These are phyloP conservation scores for Podila clonocystis DNA, from an alignment of 192 early-diverging fungal species.

Conservation along the genomic window DNA sequence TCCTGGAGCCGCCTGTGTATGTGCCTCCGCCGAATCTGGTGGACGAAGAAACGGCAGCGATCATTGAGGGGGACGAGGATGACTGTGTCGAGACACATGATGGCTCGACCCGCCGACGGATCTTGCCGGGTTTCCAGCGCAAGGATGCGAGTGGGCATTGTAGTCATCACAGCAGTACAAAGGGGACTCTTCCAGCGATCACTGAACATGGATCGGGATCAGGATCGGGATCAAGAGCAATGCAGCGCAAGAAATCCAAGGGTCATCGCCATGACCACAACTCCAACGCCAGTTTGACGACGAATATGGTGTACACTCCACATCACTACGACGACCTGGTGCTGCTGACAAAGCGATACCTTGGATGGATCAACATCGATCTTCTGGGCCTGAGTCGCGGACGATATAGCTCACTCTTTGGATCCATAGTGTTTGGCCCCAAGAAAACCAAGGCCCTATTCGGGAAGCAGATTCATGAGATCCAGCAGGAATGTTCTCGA, in stretches of 20 bases:
- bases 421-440: constrained; percentile 29
- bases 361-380: constrained; percentile 65
- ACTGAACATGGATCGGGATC: background rate
- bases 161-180: too few relatives aligned
- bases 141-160: too few relatives aligned
- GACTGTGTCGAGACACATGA: background rate
- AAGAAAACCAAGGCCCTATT: constrained; percentile 28
- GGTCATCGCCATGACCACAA: background rate
- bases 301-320: constrained; percentile 58
- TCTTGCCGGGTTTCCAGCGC: background rate
- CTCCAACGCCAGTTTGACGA: background rate
- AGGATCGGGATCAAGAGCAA: background rate
- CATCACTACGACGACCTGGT: constrained; percentile 70
- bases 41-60: background rate
- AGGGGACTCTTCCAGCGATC: background rate
- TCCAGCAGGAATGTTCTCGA: constrained; percentile 36
- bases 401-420: constrained; percentile 51
- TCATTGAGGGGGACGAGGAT: background rate
- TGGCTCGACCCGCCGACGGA: background rate
- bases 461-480: constrained; percentile 26
- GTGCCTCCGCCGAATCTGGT: constrained; percentile 52
- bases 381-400: constrained; percentile 60
- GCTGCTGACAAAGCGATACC: constrained; percentile 56
- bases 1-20: constrained; percentile 62
- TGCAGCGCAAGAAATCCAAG: background rate